Percentiles rank a stretch among this genome's conserved stretches.
Conservation (phyloP, 768 basidiomycete species). For the Panus rudis region DNA sequence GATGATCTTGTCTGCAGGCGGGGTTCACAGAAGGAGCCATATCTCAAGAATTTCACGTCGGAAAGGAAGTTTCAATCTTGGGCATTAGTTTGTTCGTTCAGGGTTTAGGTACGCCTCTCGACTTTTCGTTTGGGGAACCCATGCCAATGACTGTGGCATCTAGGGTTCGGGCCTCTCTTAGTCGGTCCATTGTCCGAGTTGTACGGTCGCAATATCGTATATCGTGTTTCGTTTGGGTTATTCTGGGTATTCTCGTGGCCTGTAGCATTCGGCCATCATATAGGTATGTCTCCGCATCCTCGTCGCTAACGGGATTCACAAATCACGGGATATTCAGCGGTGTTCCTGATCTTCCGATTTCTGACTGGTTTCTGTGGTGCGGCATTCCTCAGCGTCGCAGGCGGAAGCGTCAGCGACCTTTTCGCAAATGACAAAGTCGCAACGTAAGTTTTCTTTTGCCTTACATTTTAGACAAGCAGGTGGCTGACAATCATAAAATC, state of each 20-base stretch:
- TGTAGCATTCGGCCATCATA: slow-evolving; percentile 65
- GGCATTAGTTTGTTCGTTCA: slow-evolving; percentile 38
- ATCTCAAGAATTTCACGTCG: slow-evolving; percentile 43
- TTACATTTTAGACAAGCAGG: neutral
- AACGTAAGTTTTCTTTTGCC: slow-evolving; percentile 34
- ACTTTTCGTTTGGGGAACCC: slow-evolving; percentile 17
- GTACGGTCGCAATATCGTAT: slow-evolving; percentile 56
- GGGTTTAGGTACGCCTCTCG: slow-evolving; percentile 25
- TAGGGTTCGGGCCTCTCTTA: slow-evolving; percentile 19
- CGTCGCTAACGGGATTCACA: neutral
- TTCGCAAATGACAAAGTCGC: slow-evolving; percentile 51
- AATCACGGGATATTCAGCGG: slow-evolving; percentile 27
- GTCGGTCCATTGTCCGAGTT: slow-evolving; percentile 39
- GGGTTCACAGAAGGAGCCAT: slow-evolving; percentile 58
- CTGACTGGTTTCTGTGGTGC: slow-evolving; percentile 47
- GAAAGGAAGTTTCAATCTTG: slow-evolving; percentile 43
- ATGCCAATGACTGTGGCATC: neutral
- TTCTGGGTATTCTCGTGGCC: slow-evolving; percentile 65
- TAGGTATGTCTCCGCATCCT: slow-evolving; percentile 33
- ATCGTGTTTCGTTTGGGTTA: slow-evolving; percentile 49
- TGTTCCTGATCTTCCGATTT: slow-evolving; percentile 58
- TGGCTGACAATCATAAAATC: slow-evolving; percentile 7
- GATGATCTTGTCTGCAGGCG: slow-evolving; percentile 31
- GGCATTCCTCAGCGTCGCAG: slow-evolving; percentile 56
- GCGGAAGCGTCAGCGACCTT: slow-evolving; percentile 54